Conservation (phyloP, 139 green algal species). For the Chlorella ohadii region DNA sequence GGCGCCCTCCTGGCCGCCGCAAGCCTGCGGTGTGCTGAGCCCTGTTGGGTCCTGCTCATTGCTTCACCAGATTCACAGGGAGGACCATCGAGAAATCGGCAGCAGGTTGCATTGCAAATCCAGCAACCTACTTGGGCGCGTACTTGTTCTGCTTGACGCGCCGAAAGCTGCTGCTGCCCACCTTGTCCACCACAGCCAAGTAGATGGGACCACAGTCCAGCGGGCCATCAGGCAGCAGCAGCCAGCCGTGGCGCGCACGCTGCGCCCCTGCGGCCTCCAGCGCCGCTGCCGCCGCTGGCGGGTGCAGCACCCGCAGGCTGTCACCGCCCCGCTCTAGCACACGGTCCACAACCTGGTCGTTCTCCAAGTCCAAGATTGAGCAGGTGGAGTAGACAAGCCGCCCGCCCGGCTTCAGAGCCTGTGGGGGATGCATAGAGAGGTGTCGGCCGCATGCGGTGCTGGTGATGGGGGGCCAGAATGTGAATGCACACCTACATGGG, state of each 20-base stretch:
- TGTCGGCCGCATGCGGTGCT: too few species aligned
- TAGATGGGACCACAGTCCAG: conserved; percentile 59
- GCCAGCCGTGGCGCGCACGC: conserved; percentile 50
- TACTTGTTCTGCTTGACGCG: conserved; percentile 28
- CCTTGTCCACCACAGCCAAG: conserved; percentile 61
- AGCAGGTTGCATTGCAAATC: too few species aligned
- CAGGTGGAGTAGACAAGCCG: conserved; percentile 78
- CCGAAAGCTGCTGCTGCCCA: conserved; percentile 5
- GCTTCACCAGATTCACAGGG: too few species aligned
- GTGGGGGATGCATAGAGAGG: conserved; percentile 2
- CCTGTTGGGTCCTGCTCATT: too few species aligned
- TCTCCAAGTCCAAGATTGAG: conserved; percentile 60
- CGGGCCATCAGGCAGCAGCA: conserved; percentile 57
- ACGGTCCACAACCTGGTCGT: conserved; percentile 65
- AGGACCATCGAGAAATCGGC: too few species aligned
- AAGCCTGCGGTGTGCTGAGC: too few species aligned
- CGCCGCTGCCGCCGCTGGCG: not conserved
- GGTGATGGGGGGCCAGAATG: too few species aligned
- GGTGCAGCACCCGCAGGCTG: not conserved
- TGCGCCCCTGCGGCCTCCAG: conserved; percentile 15
- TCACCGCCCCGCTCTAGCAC: conserved; percentile 25
- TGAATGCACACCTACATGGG: too few species aligned
- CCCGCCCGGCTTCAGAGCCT: conserved; percentile 60
- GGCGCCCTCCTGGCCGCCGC: too few species aligned
- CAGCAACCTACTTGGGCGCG: not conserved